Conservation (phyloP, 768 basidiomycete genomes). For the Hebeloma cylindrosporum region DNA sequence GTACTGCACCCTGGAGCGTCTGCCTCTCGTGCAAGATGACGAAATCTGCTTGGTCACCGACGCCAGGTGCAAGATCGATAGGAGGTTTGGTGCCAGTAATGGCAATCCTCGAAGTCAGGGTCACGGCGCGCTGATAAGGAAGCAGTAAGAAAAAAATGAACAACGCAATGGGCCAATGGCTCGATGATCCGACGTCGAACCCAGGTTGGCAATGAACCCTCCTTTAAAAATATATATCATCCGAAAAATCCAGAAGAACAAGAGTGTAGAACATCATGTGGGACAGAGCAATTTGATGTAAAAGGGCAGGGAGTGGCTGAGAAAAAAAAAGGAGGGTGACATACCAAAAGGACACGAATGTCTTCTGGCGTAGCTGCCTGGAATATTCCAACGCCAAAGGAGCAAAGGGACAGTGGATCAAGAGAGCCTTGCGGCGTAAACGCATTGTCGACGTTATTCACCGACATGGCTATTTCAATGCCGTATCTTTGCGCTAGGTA, state of each 20-base stretch:
- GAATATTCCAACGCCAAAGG: conserved; percentile 58
- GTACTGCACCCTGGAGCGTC: conserved; percentile 44
- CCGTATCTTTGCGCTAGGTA: conserved; percentile 44
- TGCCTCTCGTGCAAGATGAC: conserved; percentile 53
- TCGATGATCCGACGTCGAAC: no score
- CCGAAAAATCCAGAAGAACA: no score
- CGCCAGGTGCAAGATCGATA: conserved; percentile 34
- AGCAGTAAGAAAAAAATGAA: background rate
- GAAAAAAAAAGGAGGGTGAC: conserved; percentile 20
- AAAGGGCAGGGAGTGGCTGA: background rate
- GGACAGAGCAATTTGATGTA: background rate
- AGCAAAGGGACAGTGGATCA: conserved; percentile 60
- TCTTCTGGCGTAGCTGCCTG: conserved; percentile 52
- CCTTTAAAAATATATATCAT: no score
- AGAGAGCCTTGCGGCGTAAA: conserved; percentile 69
- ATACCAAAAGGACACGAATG: conserved; percentile 48
- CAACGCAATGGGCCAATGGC: background rate
- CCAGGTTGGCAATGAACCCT: background rate
- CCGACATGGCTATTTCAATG: conserved; percentile 52
- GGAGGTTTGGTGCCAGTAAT: conserved; percentile 35
- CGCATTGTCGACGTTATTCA: conserved; percentile 67
- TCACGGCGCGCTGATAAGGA: conserved; percentile 42
- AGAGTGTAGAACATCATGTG: background rate
- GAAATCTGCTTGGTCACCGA: conserved; percentile 54
- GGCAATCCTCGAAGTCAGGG: conserved; percentile 50